A percentile compares a stretch with the other conserved stretches of the same genome.
These are phyloP conservation scores for Fomitopsis serialis DNA, from an alignment of 768 basidiomycete species.

Conservation along the genomic window DNA sequence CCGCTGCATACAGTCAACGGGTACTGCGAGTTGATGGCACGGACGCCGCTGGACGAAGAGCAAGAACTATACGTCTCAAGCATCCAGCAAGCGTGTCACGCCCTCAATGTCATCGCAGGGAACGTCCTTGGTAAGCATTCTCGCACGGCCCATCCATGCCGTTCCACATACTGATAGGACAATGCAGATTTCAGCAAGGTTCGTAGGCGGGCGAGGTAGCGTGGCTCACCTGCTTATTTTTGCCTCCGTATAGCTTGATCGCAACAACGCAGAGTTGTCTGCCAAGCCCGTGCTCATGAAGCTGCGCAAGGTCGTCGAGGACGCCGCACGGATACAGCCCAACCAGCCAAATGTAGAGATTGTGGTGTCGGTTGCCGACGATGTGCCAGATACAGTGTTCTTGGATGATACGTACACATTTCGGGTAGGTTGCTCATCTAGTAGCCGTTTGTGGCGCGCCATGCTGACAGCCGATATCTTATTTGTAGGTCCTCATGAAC, in stretches of 20 bases:
- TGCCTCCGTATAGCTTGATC: slow-evolving; percentile 16
- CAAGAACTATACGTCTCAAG: slow-evolving; percentile 21
- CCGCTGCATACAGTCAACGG: slow-evolving; percentile 26
- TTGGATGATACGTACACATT: slow-evolving; percentile 24
- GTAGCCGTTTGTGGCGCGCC: background rate
- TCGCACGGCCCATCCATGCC: background rate
- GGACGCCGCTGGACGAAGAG: slow-evolving; percentile 20
- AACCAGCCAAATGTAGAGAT: slow-evolving; percentile 18
- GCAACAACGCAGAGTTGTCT: slow-evolving; percentile 22
- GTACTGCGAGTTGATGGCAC: slow-evolving; percentile 22
- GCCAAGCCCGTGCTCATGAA: slow-evolving; percentile 22
- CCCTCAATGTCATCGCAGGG: slow-evolving; percentile 25
- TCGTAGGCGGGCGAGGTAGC: background rate
- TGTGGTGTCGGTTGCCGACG: slow-evolving; percentile 16
- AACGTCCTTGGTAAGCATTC: slow-evolving; percentile 21
- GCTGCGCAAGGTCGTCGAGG: slow-evolving; percentile 22
- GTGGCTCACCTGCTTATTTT: background rate
- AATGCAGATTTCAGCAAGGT: slow-evolving; percentile 24
- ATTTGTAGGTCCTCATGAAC: slow-evolving; percentile 21
- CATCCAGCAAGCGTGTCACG: slow-evolving; percentile 25
- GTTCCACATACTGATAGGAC: background rate
- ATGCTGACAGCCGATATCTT: background rate
- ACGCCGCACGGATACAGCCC: slow-evolving; percentile 21
- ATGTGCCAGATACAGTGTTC: slow-evolving; percentile 19
- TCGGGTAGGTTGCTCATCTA: slow-evolving; percentile 12